Conservation (phyloP, 495 filamentous ascomycete genomes). For the Lindgomyces ingoldianus region DNA sequence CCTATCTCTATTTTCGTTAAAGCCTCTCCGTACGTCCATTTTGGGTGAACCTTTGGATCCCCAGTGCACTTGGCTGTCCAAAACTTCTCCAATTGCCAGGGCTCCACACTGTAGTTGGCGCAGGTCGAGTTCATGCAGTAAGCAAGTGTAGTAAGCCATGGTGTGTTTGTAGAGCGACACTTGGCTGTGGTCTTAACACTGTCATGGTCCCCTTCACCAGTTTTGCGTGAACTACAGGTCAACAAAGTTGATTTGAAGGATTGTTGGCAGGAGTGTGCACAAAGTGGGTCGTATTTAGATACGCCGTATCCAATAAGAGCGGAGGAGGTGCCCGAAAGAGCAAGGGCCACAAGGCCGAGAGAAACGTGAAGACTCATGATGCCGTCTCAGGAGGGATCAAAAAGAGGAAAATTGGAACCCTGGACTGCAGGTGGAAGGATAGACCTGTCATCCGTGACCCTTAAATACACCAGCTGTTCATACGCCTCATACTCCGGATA, state of each 20-base stretch:
- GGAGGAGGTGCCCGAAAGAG: neutral
- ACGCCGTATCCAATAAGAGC: conserved; percentile 17
- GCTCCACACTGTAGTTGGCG: neutral
- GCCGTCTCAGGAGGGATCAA: too few species aligned
- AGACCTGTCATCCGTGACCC: too few species aligned
- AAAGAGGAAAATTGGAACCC: too few species aligned
- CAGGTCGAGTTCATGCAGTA: conserved; percentile 22
- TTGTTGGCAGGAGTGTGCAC: conserved; percentile 12
- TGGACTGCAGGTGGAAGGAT: too few species aligned
- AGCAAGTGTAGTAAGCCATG: conserved; percentile 18
- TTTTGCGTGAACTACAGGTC: neutral
- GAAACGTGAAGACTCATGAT: too few species aligned
- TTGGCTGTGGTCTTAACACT: conserved; percentile 5
- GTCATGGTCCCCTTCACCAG: neutral
- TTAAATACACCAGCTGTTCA: too few species aligned
- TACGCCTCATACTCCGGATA: too few species aligned
- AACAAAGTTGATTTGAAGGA: conserved; percentile 1
- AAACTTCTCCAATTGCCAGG: conserved; percentile 9
- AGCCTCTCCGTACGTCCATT: conserved; percentile 5
- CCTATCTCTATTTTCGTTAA: neutral
- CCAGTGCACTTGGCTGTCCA: conserved; percentile 14
- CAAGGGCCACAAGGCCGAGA: conserved; percentile 1
- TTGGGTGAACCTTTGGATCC: conserved; percentile 8
- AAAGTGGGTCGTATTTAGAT: conserved; percentile 6
- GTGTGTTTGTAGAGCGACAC: conserved; percentile 7